A percentile compares a stretch with the other conserved stretches of the same genome.
phyloP scores from a whole-genome alignment of 331 rosid species.

The Phaseolus coccineus region DNA sequence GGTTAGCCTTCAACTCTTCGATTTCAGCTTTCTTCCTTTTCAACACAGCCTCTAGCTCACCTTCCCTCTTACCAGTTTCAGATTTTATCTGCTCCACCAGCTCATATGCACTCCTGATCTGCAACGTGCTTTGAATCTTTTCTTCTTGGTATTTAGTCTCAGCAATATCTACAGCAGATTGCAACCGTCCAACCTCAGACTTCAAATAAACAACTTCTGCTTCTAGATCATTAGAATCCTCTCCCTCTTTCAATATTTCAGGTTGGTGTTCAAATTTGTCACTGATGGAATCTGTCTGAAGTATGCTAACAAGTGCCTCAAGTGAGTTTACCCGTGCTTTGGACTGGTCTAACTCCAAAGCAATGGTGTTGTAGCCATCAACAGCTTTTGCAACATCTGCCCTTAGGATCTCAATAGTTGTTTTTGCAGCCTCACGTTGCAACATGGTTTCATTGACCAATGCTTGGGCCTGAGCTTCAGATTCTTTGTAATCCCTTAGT shows the following conservation, averaged over 20 bases:
- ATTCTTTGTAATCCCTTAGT: slow-evolving; percentile 60
- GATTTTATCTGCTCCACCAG: slow-evolving; percentile 73
- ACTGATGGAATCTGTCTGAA: slow-evolving; percentile 43
- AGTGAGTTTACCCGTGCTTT: slow-evolving; percentile 58
- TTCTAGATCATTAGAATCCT: slow-evolving; percentile 47
- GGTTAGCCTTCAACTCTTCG: slow-evolving; percentile 81
- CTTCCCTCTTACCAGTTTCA: slow-evolving; percentile 54
- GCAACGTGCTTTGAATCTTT: slow-evolving; percentile 68
- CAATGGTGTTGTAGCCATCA: slow-evolving; percentile 62
- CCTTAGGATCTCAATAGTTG: slow-evolving; percentile 63
- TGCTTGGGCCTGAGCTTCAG: slow-evolving; percentile 72
- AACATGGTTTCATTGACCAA: slow-evolving; percentile 64
- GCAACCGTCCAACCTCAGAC: slow-evolving; percentile 62
- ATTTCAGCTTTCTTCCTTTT: slow-evolving; percentile 57
- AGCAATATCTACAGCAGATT: slow-evolving; percentile 65
- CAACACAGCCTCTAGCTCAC: slow-evolving; percentile 63
- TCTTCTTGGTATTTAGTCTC: slow-evolving; percentile 81
- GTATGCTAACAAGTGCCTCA: slow-evolving; percentile 65
- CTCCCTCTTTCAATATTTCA: slow-evolving; percentile 39
- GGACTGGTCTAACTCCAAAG: slow-evolving; percentile 70
- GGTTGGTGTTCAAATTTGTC: slow-evolving; percentile 33
- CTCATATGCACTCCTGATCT: slow-evolving; percentile 69
- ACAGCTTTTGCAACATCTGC: slow-evolving; percentile 58
- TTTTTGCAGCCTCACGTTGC: slow-evolving; percentile 78
- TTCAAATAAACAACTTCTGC: slow-evolving; percentile 59